These are phyloP conservation scores for Mycena kentingensis DNA, from an alignment of 768 basidiomycete species.

Conservation along the genomic window DNA sequence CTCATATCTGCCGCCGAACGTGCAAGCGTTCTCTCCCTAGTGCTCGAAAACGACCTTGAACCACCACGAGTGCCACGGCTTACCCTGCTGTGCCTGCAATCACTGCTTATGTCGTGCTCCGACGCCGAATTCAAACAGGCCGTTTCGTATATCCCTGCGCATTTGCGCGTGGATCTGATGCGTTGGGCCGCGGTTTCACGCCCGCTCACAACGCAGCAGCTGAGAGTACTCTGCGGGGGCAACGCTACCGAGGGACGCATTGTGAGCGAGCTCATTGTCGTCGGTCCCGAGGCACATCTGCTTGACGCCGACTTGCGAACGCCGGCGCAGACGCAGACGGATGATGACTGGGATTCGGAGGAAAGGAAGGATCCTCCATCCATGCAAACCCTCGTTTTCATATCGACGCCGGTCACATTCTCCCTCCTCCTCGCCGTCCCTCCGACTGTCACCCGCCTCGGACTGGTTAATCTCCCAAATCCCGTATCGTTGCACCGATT, in stretches of 20 bases:
- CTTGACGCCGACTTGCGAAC: conserved; percentile 44
- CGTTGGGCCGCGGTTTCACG: conserved; percentile 58
- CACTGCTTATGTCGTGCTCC: conserved; percentile 43
- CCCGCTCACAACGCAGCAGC: conserved; percentile 52
- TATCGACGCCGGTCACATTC: conserved; percentile 49
- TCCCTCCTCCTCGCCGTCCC: conserved; percentile 55
- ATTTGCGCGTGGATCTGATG: conserved; percentile 60
- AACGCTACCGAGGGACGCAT: conserved; percentile 55
- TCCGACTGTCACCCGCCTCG: conserved; percentile 64
- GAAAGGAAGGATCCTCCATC: conserved; percentile 34
- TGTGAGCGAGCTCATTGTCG: conserved; percentile 65
- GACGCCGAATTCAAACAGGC: conserved; percentile 46
- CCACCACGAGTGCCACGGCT: conserved; percentile 49
- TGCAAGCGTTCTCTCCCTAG: conserved; percentile 53
- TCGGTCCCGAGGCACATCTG: conserved; percentile 54
- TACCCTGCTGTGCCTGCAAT: conserved; percentile 57
- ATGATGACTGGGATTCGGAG: conserved; percentile 49
- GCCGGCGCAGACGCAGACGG: not conserved
- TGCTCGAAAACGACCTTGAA: conserved; percentile 35
- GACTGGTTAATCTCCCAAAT: conserved; percentile 52
- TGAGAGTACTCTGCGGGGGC: conserved; percentile 53
- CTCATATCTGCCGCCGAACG: conserved; percentile 49
- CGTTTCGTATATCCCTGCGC: conserved; percentile 55
- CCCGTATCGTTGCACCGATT: conserved; percentile 58
- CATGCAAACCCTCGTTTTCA: conserved; percentile 51